Evolutionary conservation across 2,329 filamentous ascomycete species (phyloP).

Genomic region (Monosporascus sp.): DNA sequence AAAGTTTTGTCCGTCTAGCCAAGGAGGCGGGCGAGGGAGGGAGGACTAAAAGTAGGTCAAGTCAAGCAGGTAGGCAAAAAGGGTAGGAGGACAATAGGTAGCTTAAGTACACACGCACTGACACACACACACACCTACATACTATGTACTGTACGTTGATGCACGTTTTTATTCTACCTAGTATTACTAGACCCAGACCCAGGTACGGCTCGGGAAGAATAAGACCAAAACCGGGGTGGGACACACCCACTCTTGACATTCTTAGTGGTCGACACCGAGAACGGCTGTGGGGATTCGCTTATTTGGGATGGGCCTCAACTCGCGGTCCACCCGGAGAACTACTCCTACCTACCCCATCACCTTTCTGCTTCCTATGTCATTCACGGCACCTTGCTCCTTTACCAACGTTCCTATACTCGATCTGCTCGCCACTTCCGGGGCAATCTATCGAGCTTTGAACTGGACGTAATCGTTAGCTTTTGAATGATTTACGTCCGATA

Average conservation of each 20-base stretch:
- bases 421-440: slow-evolving; percentile 42
- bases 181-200: background rate
- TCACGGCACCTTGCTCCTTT: slow-evolving; percentile 22
- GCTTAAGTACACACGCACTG: slow-evolving; percentile 1
- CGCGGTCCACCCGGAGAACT: slow-evolving; percentile 23
- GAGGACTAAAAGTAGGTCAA: slow-evolving; percentile 17
- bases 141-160: background rate
- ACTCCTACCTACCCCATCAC: slow-evolving; percentile 26
- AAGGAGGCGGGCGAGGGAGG: slow-evolving; percentile 1
- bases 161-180: background rate
- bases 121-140: background rate
- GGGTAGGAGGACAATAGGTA: slow-evolving; percentile 11
- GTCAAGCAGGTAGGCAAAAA: slow-evolving; percentile 3
- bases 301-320: slow-evolving; percentile 26
- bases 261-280: slow-evolving; percentile 18
- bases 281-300: slow-evolving; percentile 21
- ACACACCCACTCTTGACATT: slow-evolving; percentile 14
- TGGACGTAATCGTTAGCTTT: slow-evolving; percentile 12
- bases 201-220: slow-evolving; percentile 7
- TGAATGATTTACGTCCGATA: slow-evolving; percentile 13
- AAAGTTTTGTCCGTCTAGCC: slow-evolving; percentile 11
- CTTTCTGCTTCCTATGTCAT: slow-evolving; percentile 12
- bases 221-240: slow-evolving; percentile 4
- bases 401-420: slow-evolving; percentile 60
- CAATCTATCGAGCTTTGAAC: slow-evolving; percentile 34